phyloP scores from a whole-genome alignment of 2,329 filamentous ascomycete genomes.

The Fonsecaea multimorphosa region DNA sequence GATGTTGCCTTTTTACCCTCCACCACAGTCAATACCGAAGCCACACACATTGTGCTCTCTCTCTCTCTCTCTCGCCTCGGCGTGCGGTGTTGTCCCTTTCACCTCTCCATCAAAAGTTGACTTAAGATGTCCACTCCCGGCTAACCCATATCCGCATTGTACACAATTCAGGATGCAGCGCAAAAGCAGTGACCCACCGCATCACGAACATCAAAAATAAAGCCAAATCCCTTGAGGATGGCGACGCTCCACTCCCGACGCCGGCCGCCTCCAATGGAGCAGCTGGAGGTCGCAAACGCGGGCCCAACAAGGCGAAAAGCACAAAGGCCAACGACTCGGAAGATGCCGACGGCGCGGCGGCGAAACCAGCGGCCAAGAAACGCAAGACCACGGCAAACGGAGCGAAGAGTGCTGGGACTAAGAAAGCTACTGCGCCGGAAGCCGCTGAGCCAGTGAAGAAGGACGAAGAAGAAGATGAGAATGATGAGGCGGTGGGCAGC shows the following conservation, averaged over 20 bases:
- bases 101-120: no score
- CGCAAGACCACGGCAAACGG: not conserved
- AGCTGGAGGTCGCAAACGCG: not conserved
- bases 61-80: no score
- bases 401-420: not conserved
- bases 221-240: constrained; percentile 1
- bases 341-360: not conserved
- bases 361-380: not conserved
- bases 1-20: not conserved
- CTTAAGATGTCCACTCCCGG: no score
- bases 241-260: not conserved
- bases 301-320: not conserved
- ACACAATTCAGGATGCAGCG: constrained; percentile 21
- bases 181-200: constrained; percentile 26
- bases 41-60: no score
- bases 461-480: not conserved
- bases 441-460: not conserved
- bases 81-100: no score
- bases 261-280: not conserved
- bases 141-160: no score
- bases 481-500: not conserved
- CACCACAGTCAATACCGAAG: not conserved
- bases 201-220: constrained; percentile 19
- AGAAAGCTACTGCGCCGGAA: not conserved
- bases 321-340: not conserved